phyloP scores from a whole-genome alignment of 352 stramenopile genomes.

The Lagenidium sp. region DNA sequence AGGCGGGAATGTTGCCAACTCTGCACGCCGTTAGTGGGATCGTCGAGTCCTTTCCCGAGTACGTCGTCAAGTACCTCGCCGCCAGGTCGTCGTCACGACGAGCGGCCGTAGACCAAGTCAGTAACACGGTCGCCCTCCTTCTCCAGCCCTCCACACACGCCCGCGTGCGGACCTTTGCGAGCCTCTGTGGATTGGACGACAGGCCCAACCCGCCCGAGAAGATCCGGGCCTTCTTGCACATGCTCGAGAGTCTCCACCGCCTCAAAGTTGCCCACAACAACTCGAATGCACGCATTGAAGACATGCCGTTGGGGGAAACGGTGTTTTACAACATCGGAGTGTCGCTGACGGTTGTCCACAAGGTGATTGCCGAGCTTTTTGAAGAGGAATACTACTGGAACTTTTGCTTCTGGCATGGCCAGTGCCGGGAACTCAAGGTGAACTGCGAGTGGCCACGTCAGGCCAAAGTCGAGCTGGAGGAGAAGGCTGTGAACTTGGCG shows the following conservation, averaged over 20 bases:
- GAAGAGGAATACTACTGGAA: slow-evolving; percentile 72
- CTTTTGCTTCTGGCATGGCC: slow-evolving; percentile 59
- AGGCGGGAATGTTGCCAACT: slow-evolving; percentile 2
- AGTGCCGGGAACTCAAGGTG: slow-evolving; percentile 48
- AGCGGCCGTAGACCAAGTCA: slow-evolving; percentile 44
- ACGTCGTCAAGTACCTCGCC: slow-evolving; percentile 46
- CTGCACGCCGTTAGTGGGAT: slow-evolving; percentile 12
- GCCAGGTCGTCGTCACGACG: slow-evolving; percentile 36
- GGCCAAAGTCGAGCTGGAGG: slow-evolving; percentile 55
- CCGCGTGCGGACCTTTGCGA: slow-evolving; percentile 44
- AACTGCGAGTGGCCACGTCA: slow-evolving; percentile 34
- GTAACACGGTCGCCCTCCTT: slow-evolving; percentile 37
- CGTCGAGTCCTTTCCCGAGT: slow-evolving; percentile 60
- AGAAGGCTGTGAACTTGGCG: slow-evolving; percentile 17
- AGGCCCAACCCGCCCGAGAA: slow-evolving; percentile 65
- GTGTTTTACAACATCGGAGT: slow-evolving; percentile 71
- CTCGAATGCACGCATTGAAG: slow-evolving; percentile 2
- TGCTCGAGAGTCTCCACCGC: slow-evolving; percentile 48
- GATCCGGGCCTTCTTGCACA: slow-evolving; percentile 53
- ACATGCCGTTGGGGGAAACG: slow-evolving; percentile 20
- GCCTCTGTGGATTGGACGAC: slow-evolving; percentile 44
- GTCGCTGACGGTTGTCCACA: slow-evolving; percentile 36
- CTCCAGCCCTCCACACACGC: slow-evolving; percentile 40
- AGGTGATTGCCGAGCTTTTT: slow-evolving; percentile 61
- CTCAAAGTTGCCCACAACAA: slow-evolving; percentile 29